A percentile compares a stretch with the other conserved stretches of the same genome.
Evolutionary conservation across 2,329 filamentous ascomycete genomes (phyloP).

Genomic region (Botryotinia narcissicola): DNA sequence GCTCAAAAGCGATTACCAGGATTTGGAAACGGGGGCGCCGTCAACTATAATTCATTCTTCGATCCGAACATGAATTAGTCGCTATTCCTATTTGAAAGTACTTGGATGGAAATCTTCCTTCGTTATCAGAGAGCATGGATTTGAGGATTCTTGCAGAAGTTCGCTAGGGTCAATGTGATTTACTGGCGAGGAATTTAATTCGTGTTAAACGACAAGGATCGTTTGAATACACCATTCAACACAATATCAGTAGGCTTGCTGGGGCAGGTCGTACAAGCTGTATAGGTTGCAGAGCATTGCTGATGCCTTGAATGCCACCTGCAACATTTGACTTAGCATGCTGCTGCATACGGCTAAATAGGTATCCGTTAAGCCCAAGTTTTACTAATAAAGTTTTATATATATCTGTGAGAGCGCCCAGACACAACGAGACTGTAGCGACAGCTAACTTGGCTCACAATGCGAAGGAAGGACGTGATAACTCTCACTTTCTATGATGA

Average conservation of each 20-base stretch:
- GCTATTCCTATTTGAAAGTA: background rate
- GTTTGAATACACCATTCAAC: background rate
- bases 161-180: background rate
- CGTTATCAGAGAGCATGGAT: slow-evolving; percentile 16
- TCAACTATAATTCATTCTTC: background rate
- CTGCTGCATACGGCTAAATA: background rate
- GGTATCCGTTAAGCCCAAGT: slow-evolving; percentile 10
- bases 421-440: background rate
- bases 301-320: slow-evolving; percentile 19
- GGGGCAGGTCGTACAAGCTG: slow-evolving; percentile 10
- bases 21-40: background rate
- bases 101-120: background rate
- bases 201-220: background rate
- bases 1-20: background rate
- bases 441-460: background rate
- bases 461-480: background rate
- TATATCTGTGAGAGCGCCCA: background rate
- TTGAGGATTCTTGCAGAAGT: background rate
- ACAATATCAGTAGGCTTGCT: background rate
- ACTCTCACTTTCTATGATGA: background rate
- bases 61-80: slow-evolving; percentile 2
- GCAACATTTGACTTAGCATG: background rate
- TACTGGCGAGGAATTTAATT: background rate
- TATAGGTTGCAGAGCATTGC: background rate
- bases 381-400: background rate